These are phyloP conservation scores for Gynostemma pentaphyllum DNA, from an alignment of 306 rosid genomes.

Conservation along the genomic window DNA sequence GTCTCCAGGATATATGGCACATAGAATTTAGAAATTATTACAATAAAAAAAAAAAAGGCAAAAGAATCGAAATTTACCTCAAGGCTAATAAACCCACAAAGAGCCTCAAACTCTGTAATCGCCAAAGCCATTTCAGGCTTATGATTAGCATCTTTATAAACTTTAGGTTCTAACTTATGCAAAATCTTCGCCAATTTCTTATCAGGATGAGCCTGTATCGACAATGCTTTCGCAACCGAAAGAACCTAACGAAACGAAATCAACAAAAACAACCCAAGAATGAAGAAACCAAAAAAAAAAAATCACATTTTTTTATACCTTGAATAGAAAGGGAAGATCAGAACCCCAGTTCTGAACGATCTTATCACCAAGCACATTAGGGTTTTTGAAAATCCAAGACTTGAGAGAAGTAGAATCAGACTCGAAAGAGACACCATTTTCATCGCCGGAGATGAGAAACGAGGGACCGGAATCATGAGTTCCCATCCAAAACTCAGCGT, in stretches of 20 bases:
- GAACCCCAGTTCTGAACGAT: conserved; percentile 63
- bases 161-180: conserved; percentile 58
- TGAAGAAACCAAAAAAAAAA: background rate
- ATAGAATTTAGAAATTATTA: background rate
- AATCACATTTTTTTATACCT: no score
- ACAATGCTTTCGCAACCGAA: conserved; percentile 77
- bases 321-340: conserved; percentile 82
- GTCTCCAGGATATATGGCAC: background rate
- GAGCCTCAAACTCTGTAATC: conserved; percentile 68
- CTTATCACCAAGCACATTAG: conserved; percentile 55
- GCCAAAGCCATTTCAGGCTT: conserved; percentile 99
- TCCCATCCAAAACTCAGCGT: conserved; percentile 95
- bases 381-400: conserved; percentile 60
- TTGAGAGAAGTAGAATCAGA: conserved; percentile 33
- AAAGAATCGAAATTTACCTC: conserved; percentile 28
- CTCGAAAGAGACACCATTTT: conserved; percentile 13
- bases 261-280: no score
- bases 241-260: conserved; percentile 41
- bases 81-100: conserved; percentile 72
- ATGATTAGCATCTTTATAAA: conserved; percentile 84
- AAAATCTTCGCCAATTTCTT: conserved; percentile 70
- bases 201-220: conserved; percentile 97
- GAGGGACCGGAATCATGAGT: conserved; percentile 89
- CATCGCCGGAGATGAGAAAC: conserved; percentile 20
- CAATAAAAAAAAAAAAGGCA: background rate